Evolutionary conservation across 768 basidiomycete genomes (phyloP), one percentile per base, ranked within the genome.

Genomic region (Dioszegia hungarica): DNA sequence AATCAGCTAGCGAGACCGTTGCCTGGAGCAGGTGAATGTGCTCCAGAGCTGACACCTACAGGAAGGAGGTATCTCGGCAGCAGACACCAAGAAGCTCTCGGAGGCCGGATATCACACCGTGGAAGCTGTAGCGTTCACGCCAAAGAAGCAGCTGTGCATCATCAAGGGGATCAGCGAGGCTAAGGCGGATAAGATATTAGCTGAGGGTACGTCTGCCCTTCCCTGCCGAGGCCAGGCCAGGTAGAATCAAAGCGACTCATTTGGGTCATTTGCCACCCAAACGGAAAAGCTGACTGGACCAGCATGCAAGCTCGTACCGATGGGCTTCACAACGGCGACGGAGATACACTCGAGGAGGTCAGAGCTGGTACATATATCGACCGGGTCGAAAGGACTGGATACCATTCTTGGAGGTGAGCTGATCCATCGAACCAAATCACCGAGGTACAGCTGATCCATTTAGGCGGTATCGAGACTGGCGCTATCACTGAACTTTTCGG

Each of bases 311-410:
- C 89, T 97, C 66, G 86, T 99, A 27, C 95, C 94, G 6, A 84
- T 98, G 59, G 95, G 95, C 3, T 99, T 99, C 75, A 91, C 92
- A 62, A 98, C 94, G 55, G 95, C 95, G 17, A 98, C 95, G 14
- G 95, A 97, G 73, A 88, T 97, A 6, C 95, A 99, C 74, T 88
- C 91, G 20, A 85, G 92, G 54, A 82, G 95, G 40, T 88, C 92
- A 17, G 95, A 99, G 73, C 82, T 98, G 28, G 90, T 99, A 20
- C 88, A 89, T 77, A 93, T 99, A 60, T 93, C 92, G 0, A 98
- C 95, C 0, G 95, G 95, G 22, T 92, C 90, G 1, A 94, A 92
- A 69, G 91, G 95, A 64, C 80, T 99, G 31, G 94, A 99, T 77
- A 91, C 91, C 3, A 83, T 98, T 31, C 81, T 99, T 2, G 95